These are phyloP conservation scores for Trypanosoma theileri DNA, from an alignment of 208 protist species.

Conservation along the genomic window DNA sequence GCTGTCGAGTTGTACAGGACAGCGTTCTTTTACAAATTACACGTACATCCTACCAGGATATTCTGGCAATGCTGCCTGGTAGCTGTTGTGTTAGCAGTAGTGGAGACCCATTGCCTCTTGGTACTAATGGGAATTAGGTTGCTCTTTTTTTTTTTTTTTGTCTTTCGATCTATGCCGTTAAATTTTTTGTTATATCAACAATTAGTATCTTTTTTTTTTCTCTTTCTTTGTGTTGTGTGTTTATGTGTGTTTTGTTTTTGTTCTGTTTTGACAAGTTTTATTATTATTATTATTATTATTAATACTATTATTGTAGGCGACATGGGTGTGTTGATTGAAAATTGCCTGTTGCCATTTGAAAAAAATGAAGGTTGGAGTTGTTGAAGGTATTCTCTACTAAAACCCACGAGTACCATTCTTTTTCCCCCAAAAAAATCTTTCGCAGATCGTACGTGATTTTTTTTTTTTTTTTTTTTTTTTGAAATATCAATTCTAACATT, in stretches of 20 bases:
- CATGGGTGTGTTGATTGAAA: too few relatives aligned
- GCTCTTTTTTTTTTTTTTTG: constrained; percentile 1
- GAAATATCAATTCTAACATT: too few relatives aligned
- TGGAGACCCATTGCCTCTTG: background rate
- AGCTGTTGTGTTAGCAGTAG: background rate
- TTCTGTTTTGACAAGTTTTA: background rate
- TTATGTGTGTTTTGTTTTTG: background rate
- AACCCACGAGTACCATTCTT: too few relatives aligned
- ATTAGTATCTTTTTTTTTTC: background rate
- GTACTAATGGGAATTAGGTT: background rate
- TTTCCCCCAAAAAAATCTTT: too few relatives aligned
- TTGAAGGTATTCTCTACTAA: too few relatives aligned
- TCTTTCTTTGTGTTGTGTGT: background rate
- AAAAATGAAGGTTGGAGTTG: too few relatives aligned
- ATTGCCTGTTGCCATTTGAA: too few relatives aligned
- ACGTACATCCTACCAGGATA: constrained; percentile 51
- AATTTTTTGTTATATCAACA: too few relatives aligned
- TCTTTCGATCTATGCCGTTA: too few relatives aligned
- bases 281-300: constrained; percentile 6
- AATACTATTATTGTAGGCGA: background rate
- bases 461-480: too few relatives aligned
- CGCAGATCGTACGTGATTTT: too few relatives aligned
- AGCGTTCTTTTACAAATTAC: constrained; percentile 86
- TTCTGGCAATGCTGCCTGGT: constrained; percentile 35
- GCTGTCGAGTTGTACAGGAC: constrained; percentile 87